Conservation (phyloP, 257 asterid genomes). For the Ehretia macrophylla region DNA sequence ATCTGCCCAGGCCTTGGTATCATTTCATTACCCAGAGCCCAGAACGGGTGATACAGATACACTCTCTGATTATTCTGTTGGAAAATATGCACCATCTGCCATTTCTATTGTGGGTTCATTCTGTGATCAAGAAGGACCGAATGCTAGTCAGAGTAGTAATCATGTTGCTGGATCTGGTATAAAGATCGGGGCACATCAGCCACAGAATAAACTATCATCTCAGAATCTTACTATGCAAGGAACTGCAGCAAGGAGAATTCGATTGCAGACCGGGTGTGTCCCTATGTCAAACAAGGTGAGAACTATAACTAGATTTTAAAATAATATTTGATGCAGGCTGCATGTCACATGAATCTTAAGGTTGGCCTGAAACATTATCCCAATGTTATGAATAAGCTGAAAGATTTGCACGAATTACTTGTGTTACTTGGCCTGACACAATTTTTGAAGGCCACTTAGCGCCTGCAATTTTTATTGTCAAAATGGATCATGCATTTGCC, state of each 20-base stretch:
- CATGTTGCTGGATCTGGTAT: conserved; percentile 38
- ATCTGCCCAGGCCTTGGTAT: conserved; percentile 10
- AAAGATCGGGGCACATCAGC: conserved; percentile 38
- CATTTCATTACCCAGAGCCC: conserved; percentile 15
- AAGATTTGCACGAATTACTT: too few relatives aligned
- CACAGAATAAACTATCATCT: conserved; percentile 17
- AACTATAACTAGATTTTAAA: too few relatives aligned
- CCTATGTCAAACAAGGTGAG: too few relatives aligned
- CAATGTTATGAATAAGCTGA: too few relatives aligned
- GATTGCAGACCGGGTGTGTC: conserved; percentile 14
- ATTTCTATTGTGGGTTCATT: conserved; percentile 12
- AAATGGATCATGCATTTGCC: too few relatives aligned
- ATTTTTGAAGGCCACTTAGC: too few relatives aligned
- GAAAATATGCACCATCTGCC: conserved; percentile 25
- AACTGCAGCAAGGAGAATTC: conserved; percentile 55
- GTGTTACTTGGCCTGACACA: too few relatives aligned
- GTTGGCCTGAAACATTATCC: too few relatives aligned
- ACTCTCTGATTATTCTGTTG: conserved; percentile 20
- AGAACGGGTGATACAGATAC: conserved; percentile 5
- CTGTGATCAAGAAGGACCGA: conserved; percentile 16
- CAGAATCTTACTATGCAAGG: conserved; percentile 35
- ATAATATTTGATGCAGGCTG: too few relatives aligned
- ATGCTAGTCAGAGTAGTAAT: conserved; percentile 19
- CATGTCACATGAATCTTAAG: too few relatives aligned
- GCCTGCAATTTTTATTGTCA: too few relatives aligned